Evolutionary conservation across 2,329 filamentous ascomycete species (phyloP), one percentile per base, ranked within the genome.

Genomic region (Zymoseptoria passerinii): DNA sequence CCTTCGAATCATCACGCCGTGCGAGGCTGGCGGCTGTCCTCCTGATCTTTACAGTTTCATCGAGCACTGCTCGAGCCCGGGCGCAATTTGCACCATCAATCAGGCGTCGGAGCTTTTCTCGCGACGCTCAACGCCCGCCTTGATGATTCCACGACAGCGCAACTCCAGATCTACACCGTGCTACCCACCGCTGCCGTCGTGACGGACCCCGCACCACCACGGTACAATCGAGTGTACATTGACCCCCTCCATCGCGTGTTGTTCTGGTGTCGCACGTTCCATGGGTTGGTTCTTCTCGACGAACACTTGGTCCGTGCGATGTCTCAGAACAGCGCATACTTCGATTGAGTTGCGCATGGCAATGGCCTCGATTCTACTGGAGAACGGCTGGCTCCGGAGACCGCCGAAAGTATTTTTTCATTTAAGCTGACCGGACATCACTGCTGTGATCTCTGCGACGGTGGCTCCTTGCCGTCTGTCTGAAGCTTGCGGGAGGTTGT

Each of bases 271-370:
- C 57, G 61, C 61, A 66, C 63, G 57, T 61, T 61, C 55, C 57
- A 51, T 52, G 56, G 55, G 59, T 58, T 53, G 44, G 50, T 49
- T 29, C 49, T 40, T 44, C 57, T 29, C 50, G 57, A 53, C 52
- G 64, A 69, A 68, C 65, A 27, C 57, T 58, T 69, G 67, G 64
- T 63, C 66, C 58, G 65, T 68, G 67, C 65, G 52, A 56, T 59
- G 54, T 58, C 58, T 61, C 53, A 55, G 56, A 53, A 44, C 35
- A 44, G 35, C 35, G n/a, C 35, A 44, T 44, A 13, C 35, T 44
- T 44, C 35, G 13, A 44, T 44, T 16, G 35, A 44, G 10, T 16
- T 16, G 13, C 35, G n/a, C 35, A 44, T 44, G 13, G 35, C 35
- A 16, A 44, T n/a, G 5, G 35, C 13, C 5, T 44, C 35, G 13